phyloP scores from a whole-genome alignment of 371 early-diverging fungal species.

The Synchytrium microbalum region DNA sequence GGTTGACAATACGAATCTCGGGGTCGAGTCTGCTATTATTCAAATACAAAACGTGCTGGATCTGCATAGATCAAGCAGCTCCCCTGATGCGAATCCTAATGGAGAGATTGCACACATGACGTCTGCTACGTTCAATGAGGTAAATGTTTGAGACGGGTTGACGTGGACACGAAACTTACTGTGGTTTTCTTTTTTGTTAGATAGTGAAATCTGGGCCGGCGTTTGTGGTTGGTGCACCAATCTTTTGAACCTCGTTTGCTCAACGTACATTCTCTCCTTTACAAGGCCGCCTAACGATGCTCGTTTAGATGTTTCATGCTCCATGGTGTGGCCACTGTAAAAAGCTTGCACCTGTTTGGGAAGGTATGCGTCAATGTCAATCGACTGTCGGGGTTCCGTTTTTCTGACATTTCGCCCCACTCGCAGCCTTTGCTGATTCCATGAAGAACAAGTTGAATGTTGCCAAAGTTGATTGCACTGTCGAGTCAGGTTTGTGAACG shows the following conservation, averaged over 20 bases:
- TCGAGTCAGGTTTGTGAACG: constrained; percentile 16
- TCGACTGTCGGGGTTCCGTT: no score
- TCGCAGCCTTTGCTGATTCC: constrained; percentile 54
- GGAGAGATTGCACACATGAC: constrained; percentile 40
- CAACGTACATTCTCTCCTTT: no score
- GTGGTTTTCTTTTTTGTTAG: no score
- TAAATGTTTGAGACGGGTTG: no score
- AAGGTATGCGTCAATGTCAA: no score
- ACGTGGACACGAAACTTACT: no score
- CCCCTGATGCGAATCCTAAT: constrained; percentile 24
- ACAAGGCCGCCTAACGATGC: no score
- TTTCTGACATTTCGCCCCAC: no score
- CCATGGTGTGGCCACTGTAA: constrained; percentile 88
- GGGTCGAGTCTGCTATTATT: not conserved
- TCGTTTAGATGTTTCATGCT: constrained; percentile 38
- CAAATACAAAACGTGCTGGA: no score
- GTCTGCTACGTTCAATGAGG: constrained; percentile 29
- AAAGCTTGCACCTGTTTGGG: constrained; percentile 69
- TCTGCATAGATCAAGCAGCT: no score
- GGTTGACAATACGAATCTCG: not conserved
- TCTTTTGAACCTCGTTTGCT: not conserved
- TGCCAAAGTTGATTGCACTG: constrained; percentile 76
- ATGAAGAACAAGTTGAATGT: constrained; percentile 66
- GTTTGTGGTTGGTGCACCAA: constrained; percentile 22
- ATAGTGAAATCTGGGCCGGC: constrained; percentile 16